Conservation (phyloP, 768 basidiomycete genomes). For the Leucosporidium creatinivorum region DNA sequence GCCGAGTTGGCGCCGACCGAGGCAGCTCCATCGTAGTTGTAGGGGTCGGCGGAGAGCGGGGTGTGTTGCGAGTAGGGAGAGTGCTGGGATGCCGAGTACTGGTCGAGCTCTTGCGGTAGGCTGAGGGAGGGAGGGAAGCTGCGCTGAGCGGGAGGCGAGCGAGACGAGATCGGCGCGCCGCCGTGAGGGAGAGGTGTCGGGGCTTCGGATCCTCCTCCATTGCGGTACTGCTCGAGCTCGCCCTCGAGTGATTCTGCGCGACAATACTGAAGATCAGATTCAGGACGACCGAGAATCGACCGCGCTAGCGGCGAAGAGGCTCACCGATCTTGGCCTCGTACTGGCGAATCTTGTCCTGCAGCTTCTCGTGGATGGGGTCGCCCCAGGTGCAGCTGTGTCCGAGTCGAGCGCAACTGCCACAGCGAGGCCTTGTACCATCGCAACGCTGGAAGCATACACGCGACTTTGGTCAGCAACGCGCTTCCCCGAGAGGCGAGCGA, state of each 20-base stretch:
- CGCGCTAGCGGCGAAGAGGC: neutral
- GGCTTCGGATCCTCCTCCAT: neutral
- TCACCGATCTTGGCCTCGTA: constrained; percentile 21
- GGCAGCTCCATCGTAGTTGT: too few species aligned
- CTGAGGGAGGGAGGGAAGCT: neutral
- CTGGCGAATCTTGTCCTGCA: constrained; percentile 10
- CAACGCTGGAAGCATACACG: neutral
- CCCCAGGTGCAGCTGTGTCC: constrained; percentile 29
- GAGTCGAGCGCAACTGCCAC: constrained; percentile 24
- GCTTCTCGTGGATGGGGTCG: constrained; percentile 15
- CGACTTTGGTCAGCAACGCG: too few species aligned
- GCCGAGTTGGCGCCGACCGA: too few species aligned
- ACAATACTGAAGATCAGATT: too few species aligned
- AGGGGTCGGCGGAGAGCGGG: neutral
- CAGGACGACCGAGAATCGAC: too few species aligned
- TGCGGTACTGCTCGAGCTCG: constrained; percentile 16
- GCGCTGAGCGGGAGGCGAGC: neutral
- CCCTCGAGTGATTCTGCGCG: constrained; percentile 20
- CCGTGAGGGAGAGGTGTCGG: neutral
- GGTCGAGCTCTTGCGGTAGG: neutral
- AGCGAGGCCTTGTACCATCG: constrained; percentile 10
- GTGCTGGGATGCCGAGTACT: neutral
- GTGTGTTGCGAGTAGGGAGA: neutral
- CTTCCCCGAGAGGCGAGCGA: too few species aligned
- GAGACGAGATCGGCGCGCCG: neutral